These are phyloP conservation scores for Xylaria nigripes DNA, from an alignment of 495 filamentous ascomycete species.

Conservation along the genomic window DNA sequence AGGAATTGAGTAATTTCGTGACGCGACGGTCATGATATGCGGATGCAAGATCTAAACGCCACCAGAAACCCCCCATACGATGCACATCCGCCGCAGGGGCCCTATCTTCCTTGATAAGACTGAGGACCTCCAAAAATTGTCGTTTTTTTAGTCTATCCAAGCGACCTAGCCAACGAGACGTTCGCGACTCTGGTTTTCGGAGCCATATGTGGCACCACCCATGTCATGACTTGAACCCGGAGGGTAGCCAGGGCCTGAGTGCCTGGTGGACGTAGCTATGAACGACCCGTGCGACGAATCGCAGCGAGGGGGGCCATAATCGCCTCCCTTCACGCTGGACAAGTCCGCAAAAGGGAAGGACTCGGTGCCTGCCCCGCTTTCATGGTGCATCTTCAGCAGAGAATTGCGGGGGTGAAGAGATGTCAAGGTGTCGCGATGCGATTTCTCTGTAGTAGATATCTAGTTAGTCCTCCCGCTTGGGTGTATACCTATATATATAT, in stretches of 20 bases:
- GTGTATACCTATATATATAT: not conserved
- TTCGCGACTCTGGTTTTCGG: constrained; percentile 21
- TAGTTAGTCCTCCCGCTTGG: constrained; percentile 23
- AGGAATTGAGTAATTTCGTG: not conserved
- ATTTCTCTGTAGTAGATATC: constrained; percentile 53
- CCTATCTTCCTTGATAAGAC: constrained; percentile 3
- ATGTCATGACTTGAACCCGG: constrained; percentile 20
- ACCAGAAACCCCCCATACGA: constrained; percentile 5
- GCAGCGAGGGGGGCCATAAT: constrained; percentile 7
- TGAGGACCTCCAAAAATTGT: constrained; percentile 18
- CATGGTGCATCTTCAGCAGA: constrained; percentile 54
- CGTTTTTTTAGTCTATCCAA: constrained; percentile 20
- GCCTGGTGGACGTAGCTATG: constrained; percentile 11
- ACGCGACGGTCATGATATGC: not conserved
- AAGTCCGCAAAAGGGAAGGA: constrained; percentile 29
- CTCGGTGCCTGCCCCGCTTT: constrained; percentile 22
- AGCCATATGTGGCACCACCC: constrained; percentile 12
- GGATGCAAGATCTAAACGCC: not conserved
- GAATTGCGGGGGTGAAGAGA: constrained; percentile 87
- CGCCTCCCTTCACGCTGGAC: constrained; percentile 14
- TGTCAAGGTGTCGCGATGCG: constrained; percentile 74
- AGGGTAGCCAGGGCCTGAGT: constrained; percentile 1
- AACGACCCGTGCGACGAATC: constrained; percentile 21
- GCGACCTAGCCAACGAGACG: constrained; percentile 21
- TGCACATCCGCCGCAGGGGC: not conserved